phyloP scores from a whole-genome alignment of 306 rosid genomes.

The Spatholobus suberectus region DNA sequence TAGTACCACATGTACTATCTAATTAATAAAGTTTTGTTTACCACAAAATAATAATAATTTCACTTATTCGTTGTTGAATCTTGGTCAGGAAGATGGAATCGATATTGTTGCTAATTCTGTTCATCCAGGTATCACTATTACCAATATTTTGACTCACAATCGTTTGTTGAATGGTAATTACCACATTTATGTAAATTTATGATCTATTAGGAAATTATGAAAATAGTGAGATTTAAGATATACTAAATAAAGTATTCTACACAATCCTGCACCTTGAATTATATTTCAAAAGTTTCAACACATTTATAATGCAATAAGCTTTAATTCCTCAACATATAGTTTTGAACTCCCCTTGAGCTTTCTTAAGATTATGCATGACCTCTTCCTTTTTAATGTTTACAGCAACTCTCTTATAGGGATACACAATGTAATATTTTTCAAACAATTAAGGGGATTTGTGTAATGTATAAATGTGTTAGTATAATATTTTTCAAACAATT shows the following conservation, averaged over 20 bases:
- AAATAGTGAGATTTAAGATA: neutral
- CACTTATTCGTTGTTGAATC: neutral
- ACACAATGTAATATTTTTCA: too few species aligned
- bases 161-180: slow-evolving; percentile 43
- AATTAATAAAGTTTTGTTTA: too few species aligned
- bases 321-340: neutral
- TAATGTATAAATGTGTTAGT: too few species aligned
- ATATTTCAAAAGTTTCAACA: neutral
- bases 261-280: too few species aligned
- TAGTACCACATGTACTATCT: too few species aligned
- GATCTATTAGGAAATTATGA: neutral
- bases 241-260: too few species aligned
- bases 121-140: slow-evolving; percentile 71
- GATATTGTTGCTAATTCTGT: slow-evolving; percentile 77
- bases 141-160: slow-evolving; percentile 64
- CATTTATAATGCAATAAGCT: neutral
- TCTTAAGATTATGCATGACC: too few species aligned
- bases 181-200: neutral
- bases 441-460: too few species aligned
- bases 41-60: slow-evolving; percentile 13
- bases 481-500: too few species aligned
- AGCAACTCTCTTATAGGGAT: too few species aligned
- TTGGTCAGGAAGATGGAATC: slow-evolving; percentile 66
- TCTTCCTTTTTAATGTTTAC: too few species aligned
- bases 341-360: too few species aligned